Percentiles rank a stretch among this genome's conserved stretches.
phyloP scores from a whole-genome alignment of 768 basidiomycete genomes.

The Scleroderma citrinum region DNA sequence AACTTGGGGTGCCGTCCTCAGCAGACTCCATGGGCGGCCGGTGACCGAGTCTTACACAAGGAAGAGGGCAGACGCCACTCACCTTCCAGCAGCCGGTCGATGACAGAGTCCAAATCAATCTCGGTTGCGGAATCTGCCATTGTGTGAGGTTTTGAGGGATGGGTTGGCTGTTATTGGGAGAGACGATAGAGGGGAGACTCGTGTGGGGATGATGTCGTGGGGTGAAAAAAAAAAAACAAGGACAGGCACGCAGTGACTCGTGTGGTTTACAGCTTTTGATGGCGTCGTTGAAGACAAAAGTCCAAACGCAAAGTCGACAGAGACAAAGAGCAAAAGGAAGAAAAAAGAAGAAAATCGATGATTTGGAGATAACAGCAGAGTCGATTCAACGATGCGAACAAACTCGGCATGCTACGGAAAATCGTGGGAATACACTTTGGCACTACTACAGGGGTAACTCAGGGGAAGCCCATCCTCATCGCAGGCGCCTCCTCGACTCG shows the following conservation, averaged over 20 bases:
- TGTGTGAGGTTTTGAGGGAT: conserved; percentile 7
- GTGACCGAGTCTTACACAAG: conserved; percentile 13
- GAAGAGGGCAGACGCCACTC: conserved; percentile 33
- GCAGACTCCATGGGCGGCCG: background rate
- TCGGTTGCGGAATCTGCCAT: conserved; percentile 85
- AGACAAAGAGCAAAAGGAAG: conserved; percentile 7
- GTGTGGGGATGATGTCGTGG: conserved; percentile 11
- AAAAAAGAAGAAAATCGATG: conserved; percentile 28
- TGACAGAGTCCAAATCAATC: conserved; percentile 99
- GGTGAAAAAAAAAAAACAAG: conserved; percentile 19
- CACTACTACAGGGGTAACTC: too few species aligned
- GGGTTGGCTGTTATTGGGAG: background rate
- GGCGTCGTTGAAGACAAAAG: background rate
- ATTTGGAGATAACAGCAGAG: conserved; percentile 25
- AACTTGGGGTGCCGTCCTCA: background rate
- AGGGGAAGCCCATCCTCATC: too few species aligned
- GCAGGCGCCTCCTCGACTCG: conserved; percentile 10
- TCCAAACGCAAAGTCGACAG: background rate
- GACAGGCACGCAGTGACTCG: conserved; percentile 11
- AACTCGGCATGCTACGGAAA: conserved; percentile 23
- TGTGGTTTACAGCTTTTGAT: conserved; percentile 1
- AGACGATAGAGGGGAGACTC: background rate
- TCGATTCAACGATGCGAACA: conserved; percentile 25
- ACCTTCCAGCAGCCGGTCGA: conserved; percentile 98
- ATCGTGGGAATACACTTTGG: conserved; percentile 22